Evolutionary conservation across 1,284 basidiomycete genomes (phyloP).

Genomic region (Trametes sp.): DNA sequence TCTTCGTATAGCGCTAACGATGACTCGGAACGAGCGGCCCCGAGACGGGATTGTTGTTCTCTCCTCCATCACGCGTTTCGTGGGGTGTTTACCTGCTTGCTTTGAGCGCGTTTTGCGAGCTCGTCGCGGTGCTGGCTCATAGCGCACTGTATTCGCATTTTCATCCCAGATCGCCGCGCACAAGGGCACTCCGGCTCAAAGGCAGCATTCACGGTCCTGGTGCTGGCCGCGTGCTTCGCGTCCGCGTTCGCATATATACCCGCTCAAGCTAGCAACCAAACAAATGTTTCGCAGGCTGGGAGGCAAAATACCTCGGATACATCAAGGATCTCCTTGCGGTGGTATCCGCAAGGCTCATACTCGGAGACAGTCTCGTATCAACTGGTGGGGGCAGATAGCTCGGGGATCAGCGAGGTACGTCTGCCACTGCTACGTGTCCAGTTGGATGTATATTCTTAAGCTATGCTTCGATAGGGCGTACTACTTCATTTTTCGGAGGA

Average conservation of each 20-base stretch:
- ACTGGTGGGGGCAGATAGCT: neutral
- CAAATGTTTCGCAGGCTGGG: neutral
- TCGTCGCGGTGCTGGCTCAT: too few species aligned
- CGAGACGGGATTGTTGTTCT: too few species aligned
- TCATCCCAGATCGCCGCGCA: too few species aligned
- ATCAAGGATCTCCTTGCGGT: neutral
- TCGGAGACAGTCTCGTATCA: neutral
- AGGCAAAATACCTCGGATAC: too few species aligned
- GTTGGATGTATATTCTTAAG: neutral
- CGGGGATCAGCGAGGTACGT: neutral
- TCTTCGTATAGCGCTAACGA: too few species aligned
- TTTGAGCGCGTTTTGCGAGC: too few species aligned
- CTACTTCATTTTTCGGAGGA: neutral
- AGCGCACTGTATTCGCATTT: too few species aligned
- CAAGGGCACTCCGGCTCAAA: too few species aligned
- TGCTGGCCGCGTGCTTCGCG: neutral
- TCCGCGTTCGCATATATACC: neutral
- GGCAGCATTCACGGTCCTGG: too few species aligned
- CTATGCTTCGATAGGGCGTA: neutral
- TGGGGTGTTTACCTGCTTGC: too few species aligned
- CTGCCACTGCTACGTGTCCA: neutral
- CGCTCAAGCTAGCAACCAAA: neutral
- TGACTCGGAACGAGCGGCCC: too few species aligned
- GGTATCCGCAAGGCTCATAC: neutral
- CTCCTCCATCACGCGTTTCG: too few species aligned